Evolutionary conservation across 2,329 filamentous ascomycete genomes (phyloP), one percentile per base, ranked within the genome.

Genomic region (Sarocladium brachiariae): DNA sequence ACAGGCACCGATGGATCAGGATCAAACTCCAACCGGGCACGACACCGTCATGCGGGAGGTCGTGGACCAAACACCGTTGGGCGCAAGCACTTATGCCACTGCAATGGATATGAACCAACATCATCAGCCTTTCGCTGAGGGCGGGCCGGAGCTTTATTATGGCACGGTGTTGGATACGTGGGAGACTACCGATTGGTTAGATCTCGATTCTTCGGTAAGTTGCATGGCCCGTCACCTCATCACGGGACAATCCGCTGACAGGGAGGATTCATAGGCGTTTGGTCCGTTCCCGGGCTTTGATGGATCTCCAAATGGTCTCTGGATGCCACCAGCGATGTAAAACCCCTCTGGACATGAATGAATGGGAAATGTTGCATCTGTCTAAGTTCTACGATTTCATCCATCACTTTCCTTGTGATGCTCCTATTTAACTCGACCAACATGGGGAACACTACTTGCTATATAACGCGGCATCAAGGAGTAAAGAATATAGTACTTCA

Each of bases 171-270:
- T 62, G 11, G 56, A 58, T 7, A 58, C 55, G 34, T 64, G 62
- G 62, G 59, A 63, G 52, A 56, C 61, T 6, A 61, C 59, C 1
- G 60, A 63, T 27, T 64, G 62, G 62, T 50, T 63, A 18, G 60
- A 64, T 16, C 55, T 62, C 13, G 61, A 63, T 45, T 61, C 61
- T 14, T 63, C 58, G 49, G 59, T 57, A 57, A 48, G 52, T n/a
- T n/a, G n/a, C n/a, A n/a, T n/a, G n/a, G n/a, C n/a, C n/a, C n/a
- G n/a, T n/a, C n/a, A n/a, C n/a, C n/a, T n/a, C n/a, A n/a, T n/a
- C n/a, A n/a, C n/a, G n/a, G n/a, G n/a, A n/a, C n/a, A n/a, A n/a
- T n/a, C n/a, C n/a, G n/a, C n/a, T n/a, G n/a, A n/a, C n/a, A n/a
- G n/a, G n/a, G n/a, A n/a, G n/a, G n/a, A n/a, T n/a, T n/a, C n/a